Evolutionary conservation across 108 stramenopile genomes (phyloP).

Genomic region (Cyclotella kingstonii): DNA sequence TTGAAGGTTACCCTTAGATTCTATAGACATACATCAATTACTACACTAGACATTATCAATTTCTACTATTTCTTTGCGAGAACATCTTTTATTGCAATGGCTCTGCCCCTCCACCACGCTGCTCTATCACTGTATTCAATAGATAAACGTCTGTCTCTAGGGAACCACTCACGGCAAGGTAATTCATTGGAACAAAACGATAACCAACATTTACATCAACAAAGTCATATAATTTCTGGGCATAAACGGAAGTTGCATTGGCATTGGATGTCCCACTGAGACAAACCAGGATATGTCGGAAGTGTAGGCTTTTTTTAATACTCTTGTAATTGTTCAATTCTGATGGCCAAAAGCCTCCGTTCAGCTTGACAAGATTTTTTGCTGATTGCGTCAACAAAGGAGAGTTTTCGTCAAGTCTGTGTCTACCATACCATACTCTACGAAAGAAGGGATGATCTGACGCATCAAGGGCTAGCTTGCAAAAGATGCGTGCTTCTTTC

Average conservation of each 20-base stretch:
- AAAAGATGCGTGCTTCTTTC: slow-evolving; percentile 56
- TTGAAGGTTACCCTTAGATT: too few relatives aligned
- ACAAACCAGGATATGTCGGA: slow-evolving; percentile 74
- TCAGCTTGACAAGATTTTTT: slow-evolving; percentile 48
- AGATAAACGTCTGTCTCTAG: slow-evolving; percentile 31
- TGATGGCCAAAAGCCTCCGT: slow-evolving; percentile 71
- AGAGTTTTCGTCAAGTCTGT: slow-evolving; percentile 67
- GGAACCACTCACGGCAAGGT: slow-evolving; percentile 15
- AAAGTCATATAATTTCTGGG: slow-evolving; percentile 78
- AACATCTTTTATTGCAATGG: slow-evolving; percentile 8
- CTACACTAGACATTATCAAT: too few relatives aligned
- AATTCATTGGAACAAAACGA: slow-evolving; percentile 51
- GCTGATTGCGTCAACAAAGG: slow-evolving; percentile 62
- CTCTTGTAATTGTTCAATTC: slow-evolving; percentile 46
- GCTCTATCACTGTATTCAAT: slow-evolving; percentile 36
- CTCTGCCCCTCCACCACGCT: slow-evolving; percentile 41
- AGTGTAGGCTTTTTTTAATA: slow-evolving; percentile 58
- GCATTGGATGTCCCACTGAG: slow-evolving; percentile 74
- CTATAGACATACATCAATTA: too few relatives aligned
- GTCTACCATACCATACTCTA: slow-evolving; percentile 73
- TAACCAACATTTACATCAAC: slow-evolving; percentile 76
- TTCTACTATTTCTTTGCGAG: not conserved
- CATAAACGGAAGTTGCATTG: slow-evolving; percentile 65
- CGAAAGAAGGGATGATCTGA: slow-evolving; percentile 78
- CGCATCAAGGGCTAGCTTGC: slow-evolving; percentile 64